Evolutionary conservation across 2,329 filamentous ascomycete species (phyloP).

Genomic region (Trichothecium roseum): DNA sequence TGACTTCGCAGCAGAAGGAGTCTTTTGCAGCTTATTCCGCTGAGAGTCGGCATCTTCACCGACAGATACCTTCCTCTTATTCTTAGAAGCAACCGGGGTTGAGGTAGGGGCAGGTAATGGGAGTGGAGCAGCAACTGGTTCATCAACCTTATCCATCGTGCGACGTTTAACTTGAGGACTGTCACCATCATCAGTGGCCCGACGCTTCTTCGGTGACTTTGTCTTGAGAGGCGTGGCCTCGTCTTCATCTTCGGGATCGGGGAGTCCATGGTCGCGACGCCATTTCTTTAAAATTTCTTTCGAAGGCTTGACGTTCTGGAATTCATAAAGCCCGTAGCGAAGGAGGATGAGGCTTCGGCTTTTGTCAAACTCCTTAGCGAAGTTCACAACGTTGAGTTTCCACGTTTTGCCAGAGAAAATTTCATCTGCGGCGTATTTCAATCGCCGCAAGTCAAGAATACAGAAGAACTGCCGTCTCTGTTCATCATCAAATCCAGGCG

Average conservation of each 20-base stretch:
- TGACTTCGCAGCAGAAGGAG: slow-evolving; percentile 43
- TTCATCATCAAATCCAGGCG: slow-evolving; percentile 45
- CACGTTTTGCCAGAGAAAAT: slow-evolving; percentile 51
- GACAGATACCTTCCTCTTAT: slow-evolving; percentile 41
- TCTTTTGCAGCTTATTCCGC: slow-evolving; percentile 39
- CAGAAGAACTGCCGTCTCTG: slow-evolving; percentile 54
- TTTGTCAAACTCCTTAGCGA: slow-evolving; percentile 55
- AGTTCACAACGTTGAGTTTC: slow-evolving; percentile 52
- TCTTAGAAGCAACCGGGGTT: slow-evolving; percentile 24
- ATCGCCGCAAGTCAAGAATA: slow-evolving; percentile 48
- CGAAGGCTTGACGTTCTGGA: slow-evolving; percentile 51
- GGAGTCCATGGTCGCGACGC: slow-evolving; percentile 45
- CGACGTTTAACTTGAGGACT: slow-evolving; percentile 39
- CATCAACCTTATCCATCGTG: slow-evolving; percentile 27
- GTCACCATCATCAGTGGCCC: slow-evolving; percentile 41
- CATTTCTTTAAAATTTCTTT: slow-evolving; percentile 47
- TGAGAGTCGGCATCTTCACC: slow-evolving; percentile 36
- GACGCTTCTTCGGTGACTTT: slow-evolving; percentile 38
- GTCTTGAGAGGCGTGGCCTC: slow-evolving; percentile 22
- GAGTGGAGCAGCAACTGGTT: slow-evolving; percentile 16
- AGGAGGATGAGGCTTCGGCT: slow-evolving; percentile 50
- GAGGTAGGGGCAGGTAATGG: slow-evolving; percentile 14
- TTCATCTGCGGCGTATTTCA: slow-evolving; percentile 52
- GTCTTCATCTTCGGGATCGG: slow-evolving; percentile 37
- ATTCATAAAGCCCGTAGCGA: slow-evolving; percentile 52